These are phyloP conservation scores for Leccinum griseonigrum DNA, from an alignment of 1,284 basidiomycete genomes.

Conservation along the genomic window DNA sequence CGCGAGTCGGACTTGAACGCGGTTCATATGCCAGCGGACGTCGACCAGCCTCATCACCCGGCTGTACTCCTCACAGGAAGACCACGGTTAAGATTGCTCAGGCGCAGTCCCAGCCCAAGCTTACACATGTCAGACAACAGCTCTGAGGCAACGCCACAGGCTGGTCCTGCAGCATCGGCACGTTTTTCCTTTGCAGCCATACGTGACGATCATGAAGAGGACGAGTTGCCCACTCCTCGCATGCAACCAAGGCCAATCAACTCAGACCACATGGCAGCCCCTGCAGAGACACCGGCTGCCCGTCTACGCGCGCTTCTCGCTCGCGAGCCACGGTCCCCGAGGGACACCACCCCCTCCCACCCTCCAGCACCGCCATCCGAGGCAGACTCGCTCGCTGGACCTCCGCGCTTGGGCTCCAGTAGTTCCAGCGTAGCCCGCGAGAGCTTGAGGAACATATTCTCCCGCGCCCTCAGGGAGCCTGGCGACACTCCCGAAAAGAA, in stretches of 20 bases:
- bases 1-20: neutral
- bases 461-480: slow-evolving; percentile 56
- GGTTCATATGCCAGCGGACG: neutral
- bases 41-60: neutral
- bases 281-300: slow-evolving; percentile 45
- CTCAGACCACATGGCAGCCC: slow-evolving; percentile 15
- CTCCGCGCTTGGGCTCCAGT: slow-evolving; percentile 38
- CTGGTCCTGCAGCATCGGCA: slow-evolving; percentile 39
- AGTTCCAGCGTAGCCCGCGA: slow-evolving; percentile 52
- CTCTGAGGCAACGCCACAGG: slow-evolving; percentile 34
- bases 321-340: slow-evolving; percentile 39
- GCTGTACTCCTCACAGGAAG: slow-evolving; percentile 11
- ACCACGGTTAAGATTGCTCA: slow-evolving; percentile 47
- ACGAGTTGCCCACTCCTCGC: slow-evolving; percentile 50
- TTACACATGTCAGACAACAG: slow-evolving; percentile 25
- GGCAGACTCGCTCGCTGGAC: slow-evolving; percentile 60
- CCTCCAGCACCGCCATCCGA: slow-evolving; percentile 45
- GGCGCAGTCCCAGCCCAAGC: slow-evolving; percentile 34
- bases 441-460: slow-evolving; percentile 61
- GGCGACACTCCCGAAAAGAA: slow-evolving; percentile 58
- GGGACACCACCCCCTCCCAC: slow-evolving; percentile 31
- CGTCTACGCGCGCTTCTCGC: slow-evolving; percentile 57
- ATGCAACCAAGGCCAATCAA: slow-evolving; percentile 32
- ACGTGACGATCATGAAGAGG: slow-evolving; percentile 45
- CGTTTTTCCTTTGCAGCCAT: slow-evolving; percentile 31